Evolutionary conservation across 192 early-diverging fungal genomes (phyloP), one percentile per base, ranked within the genome.

Genomic region (Coemansia aciculifera): DNA sequence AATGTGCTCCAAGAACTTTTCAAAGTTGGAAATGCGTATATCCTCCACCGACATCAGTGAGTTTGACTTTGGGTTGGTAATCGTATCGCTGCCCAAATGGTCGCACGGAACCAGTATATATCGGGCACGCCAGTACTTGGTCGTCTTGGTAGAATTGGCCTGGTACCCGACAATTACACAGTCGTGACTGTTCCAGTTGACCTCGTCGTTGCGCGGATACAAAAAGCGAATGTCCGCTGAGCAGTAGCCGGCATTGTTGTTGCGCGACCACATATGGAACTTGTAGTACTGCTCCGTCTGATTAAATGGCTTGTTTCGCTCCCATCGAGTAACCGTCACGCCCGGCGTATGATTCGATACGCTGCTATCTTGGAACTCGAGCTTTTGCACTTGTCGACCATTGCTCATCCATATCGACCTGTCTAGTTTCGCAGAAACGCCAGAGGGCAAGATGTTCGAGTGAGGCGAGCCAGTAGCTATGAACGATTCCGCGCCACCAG

Each of bases 151-250:
- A 52, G 95, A 81, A 24, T 90, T 89, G 29, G 92, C 88, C 68
- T 91, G 89, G 64, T 93, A 91, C 37, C 95, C 96, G 19, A 92
- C 85, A n/a, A 97, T 90, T 29, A 96, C 79, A 60, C 91, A 90
- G 76, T 99, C 97, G 29, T 97, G 81, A 44, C 90, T 93, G 68
- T 97, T 99, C 97, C 97, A 99, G 37, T 92, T 90, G 75, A 96
- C 95, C 44, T 89, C 84, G 4, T 88, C 76, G 21, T 91, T 66
- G 11, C 75, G 75, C 15, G 97, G 90, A 76, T 98, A 97, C 5
- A 67, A 62, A 63, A 99, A 99, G 0, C 66, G 78, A 13, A 92
- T 75, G 0, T 63, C 68, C 32, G 88, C 75, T 1, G 78, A 68
- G 49, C 73, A 43, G 71, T 96, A 99, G 3, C 73, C 79, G 15